phyloP scores from a whole-genome alignment of 2,329 filamentous ascomycete genomes.

The Nakataea oryzae region DNA sequence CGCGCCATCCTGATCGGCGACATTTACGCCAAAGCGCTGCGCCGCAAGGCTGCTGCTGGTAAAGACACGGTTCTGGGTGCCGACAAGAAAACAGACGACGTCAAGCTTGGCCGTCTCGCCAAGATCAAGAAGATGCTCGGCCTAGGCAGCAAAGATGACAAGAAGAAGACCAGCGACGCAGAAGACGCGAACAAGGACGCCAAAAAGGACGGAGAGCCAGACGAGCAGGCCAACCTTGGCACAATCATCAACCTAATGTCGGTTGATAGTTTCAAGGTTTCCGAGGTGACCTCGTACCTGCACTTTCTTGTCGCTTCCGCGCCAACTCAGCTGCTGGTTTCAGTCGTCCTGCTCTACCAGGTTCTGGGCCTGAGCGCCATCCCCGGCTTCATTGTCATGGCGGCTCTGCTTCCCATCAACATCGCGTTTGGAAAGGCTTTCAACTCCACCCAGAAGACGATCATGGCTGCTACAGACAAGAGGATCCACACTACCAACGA shows the following conservation, averaged over 20 bases:
- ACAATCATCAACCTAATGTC: slow-evolving; percentile 99
- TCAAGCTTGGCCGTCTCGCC: slow-evolving; percentile 28
- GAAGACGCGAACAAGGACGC: slow-evolving; percentile 20
- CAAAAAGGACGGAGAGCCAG: slow-evolving; percentile 26
- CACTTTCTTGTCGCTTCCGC: slow-evolving; percentile 93
- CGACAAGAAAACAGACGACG: slow-evolving; percentile 32
- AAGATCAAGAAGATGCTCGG: slow-evolving; percentile 48
- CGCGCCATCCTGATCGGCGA: slow-evolving; percentile 94
- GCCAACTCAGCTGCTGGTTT: slow-evolving; percentile 77
- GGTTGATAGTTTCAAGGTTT: slow-evolving; percentile 97
- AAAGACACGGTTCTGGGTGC: slow-evolving; percentile 63
- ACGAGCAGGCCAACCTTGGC: slow-evolving; percentile 80
- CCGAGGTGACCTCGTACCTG: slow-evolving; percentile 86
- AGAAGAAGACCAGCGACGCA: slow-evolving; percentile 27
- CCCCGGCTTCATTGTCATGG: slow-evolving; percentile 85
- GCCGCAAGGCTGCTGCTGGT: slow-evolving; percentile 76
- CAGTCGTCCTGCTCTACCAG: slow-evolving; percentile 71
- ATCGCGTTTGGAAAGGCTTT: slow-evolving; percentile 82
- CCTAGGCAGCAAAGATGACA: slow-evolving; percentile 45
- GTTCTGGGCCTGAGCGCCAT: slow-evolving; percentile 91
- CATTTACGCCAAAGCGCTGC: slow-evolving; percentile 90
- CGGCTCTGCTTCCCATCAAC: slow-evolving; percentile 80
- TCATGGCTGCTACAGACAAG: slow-evolving; percentile 88
- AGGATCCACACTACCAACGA: slow-evolving; percentile 96
- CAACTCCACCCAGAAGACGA: slow-evolving; percentile 75